phyloP scores from a whole-genome alignment of 1,284 basidiomycete genomes.

The Neonothopanus nambi region DNA sequence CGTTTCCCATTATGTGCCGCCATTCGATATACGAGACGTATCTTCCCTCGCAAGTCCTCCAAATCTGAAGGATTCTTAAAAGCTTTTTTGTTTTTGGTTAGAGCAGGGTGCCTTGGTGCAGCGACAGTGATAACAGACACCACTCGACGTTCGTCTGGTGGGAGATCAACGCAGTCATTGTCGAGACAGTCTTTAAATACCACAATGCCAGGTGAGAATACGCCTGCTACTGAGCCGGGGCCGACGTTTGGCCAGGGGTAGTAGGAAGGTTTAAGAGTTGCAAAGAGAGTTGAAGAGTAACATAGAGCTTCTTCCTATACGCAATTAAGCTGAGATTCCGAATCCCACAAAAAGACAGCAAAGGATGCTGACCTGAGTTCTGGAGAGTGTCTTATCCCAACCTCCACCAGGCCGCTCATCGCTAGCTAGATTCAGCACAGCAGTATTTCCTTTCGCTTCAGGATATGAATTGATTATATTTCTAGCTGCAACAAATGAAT shows the following conservation, averaged over 20 bases:
- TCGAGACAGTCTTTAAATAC: slow-evolving; percentile 48
- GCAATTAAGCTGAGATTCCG: background rate
- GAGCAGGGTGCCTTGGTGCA: slow-evolving; percentile 33
- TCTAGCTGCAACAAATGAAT: slow-evolving; percentile 39
- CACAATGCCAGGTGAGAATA: slow-evolving; percentile 46
- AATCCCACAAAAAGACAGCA: background rate
- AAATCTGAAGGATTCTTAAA: slow-evolving; percentile 32
- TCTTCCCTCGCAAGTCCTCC: slow-evolving; percentile 40
- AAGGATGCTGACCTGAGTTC: slow-evolving; percentile 34
- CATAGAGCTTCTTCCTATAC: slow-evolving; percentile 45
- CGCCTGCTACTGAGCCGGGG: slow-evolving; percentile 37
- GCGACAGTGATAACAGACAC: slow-evolving; percentile 48
- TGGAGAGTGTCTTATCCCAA: slow-evolving; percentile 33
- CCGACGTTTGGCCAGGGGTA: slow-evolving; percentile 51
- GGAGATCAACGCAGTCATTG: slow-evolving; percentile 39
- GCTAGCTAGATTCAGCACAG: slow-evolving; percentile 45
- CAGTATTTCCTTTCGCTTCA: slow-evolving; percentile 31
- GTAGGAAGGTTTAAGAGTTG: slow-evolving; percentile 39
- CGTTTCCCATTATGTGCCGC: slow-evolving; percentile 38
- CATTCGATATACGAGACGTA: slow-evolving; percentile 45
- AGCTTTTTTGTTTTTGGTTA: slow-evolving; percentile 29
- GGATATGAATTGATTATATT: slow-evolving; percentile 28
- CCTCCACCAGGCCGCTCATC: slow-evolving; percentile 39
- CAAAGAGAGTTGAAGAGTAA: slow-evolving; percentile 47
- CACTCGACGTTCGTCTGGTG: slow-evolving; percentile 30